A percentile compares a stretch with the other conserved stretches of the same genome.
Evolutionary conservation across 2,329 filamentous ascomycete genomes (phyloP).

Genomic region (Arthrobotrys pseudoclavata): DNA sequence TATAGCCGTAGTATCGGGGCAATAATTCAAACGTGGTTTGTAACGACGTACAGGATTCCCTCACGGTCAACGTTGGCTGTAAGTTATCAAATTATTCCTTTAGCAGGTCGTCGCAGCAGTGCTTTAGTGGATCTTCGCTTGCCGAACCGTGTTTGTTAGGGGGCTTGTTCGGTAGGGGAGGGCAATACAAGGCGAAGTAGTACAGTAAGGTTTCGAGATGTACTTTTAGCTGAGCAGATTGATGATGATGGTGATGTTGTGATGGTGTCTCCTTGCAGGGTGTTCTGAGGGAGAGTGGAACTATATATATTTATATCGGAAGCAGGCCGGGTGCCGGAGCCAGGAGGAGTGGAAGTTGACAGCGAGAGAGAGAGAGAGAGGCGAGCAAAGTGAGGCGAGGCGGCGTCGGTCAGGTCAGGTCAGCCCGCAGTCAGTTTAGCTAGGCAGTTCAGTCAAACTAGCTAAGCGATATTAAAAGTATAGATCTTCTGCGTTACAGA

Average conservation of each 20-base stretch:
- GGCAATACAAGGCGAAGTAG: slow-evolving; percentile 37
- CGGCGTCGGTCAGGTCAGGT: slow-evolving; percentile 20
- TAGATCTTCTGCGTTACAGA: too few relatives aligned
- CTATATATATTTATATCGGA: slow-evolving; percentile 36
- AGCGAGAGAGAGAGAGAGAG: slow-evolving; percentile 15
- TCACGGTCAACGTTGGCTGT: slow-evolving; percentile 4
- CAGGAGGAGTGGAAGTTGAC: slow-evolving; percentile 21
- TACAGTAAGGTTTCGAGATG: not conserved
- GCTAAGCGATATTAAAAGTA: slow-evolving; percentile 22
- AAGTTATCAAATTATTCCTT: slow-evolving; percentile 17
- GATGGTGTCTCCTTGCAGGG: slow-evolving; percentile 15
- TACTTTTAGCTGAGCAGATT: not conserved
- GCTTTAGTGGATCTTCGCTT: slow-evolving; percentile 22
- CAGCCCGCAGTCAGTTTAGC: slow-evolving; percentile 1
- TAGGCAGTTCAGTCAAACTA: not conserved
- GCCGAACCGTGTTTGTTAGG: slow-evolving; percentile 31
- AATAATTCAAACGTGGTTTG: slow-evolving; percentile 28
- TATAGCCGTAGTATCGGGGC: slow-evolving; percentile 19
- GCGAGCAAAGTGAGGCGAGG: not conserved
- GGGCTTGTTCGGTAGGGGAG: slow-evolving; percentile 9
- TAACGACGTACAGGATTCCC: slow-evolving; percentile 13
- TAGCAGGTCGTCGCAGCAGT: slow-evolving; percentile 8
- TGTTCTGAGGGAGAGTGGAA: slow-evolving; percentile 23
- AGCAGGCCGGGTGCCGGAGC: slow-evolving; percentile 34
- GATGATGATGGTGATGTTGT: not conserved